A percentile compares a stretch with the other conserved stretches of the same genome.
These are phyloP conservation scores for Musa troglodytarum DNA, from an alignment of 176 grass and related monocot species.

Conservation along the genomic window DNA sequence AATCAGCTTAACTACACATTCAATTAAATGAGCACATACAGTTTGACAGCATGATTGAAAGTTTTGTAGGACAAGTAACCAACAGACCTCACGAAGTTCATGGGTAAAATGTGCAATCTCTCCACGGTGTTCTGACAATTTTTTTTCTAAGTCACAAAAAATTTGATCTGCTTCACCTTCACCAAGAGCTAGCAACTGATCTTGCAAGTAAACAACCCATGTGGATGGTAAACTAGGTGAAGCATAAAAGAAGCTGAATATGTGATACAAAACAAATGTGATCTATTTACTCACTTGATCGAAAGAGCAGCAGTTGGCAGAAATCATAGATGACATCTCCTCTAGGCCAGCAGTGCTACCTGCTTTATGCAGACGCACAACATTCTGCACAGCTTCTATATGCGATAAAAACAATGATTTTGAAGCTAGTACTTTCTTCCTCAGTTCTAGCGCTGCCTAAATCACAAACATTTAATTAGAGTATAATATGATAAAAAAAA, in stretches of 20 bases:
- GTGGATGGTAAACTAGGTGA: background rate
- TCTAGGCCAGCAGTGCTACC: constrained; percentile 56
- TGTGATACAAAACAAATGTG: background rate
- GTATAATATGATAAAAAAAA: background rate
- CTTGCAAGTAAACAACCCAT: constrained; percentile 1
- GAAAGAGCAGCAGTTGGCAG: constrained; percentile 63
- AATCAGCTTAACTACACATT: constrained; percentile 2
- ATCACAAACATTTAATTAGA: background rate
- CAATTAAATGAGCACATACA: background rate
- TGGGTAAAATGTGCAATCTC: constrained; percentile 67
- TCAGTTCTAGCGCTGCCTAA: constrained; percentile 64
- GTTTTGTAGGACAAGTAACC: background rate
- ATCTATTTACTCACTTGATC: constrained; percentile 46
- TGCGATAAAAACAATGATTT: constrained; percentile 67
- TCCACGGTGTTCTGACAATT: constrained; percentile 53
- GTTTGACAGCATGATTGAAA: background rate
- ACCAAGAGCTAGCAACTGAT: constrained; percentile 64
- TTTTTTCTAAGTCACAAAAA: constrained; percentile 55
- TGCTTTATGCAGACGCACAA: constrained; percentile 83
- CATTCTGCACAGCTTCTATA: constrained; percentile 86
- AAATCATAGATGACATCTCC: constrained; percentile 55
- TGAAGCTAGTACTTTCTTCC: constrained; percentile 74
- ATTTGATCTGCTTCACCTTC: constrained; percentile 55
- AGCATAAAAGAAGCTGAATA: background rate
- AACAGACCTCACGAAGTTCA: constrained; percentile 69